Percentiles rank a stretch among this genome's conserved stretches.
phyloP scores from a whole-genome alignment of 257 asterid genomes.

The Solanum tarijense region DNA sequence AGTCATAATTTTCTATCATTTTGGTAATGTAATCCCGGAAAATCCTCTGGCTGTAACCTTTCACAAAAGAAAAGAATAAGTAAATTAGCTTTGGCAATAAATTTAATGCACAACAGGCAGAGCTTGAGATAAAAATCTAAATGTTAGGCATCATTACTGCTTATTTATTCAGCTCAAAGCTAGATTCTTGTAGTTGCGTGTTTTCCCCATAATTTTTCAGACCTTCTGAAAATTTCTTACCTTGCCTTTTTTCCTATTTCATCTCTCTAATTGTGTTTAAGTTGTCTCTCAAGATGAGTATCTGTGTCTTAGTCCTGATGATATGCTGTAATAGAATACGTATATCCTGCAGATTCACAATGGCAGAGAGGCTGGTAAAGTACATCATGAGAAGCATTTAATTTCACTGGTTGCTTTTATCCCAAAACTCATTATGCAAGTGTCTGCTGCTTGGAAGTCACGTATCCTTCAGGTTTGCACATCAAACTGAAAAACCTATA shows the following conservation, averaged over 20 bases:
- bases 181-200: neutral
- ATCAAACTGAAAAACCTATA: neutral
- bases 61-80: neutral
- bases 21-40: neutral
- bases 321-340: neutral
- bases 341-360: conserved; percentile 37
- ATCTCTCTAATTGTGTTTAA: neutral
- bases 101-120: neutral
- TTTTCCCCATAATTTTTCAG: neutral
- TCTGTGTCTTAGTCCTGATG: neutral
- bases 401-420: conserved; percentile 58
- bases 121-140: neutral
- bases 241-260: neutral
- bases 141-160: neutral
- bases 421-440: conserved; percentile 47
- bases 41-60: neutral
- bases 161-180: neutral
- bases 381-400: conserved; percentile 46
- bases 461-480: conserved; percentile 63
- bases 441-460: conserved; percentile 57
- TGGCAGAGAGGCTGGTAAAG: conserved; percentile 30
- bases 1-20: neutral
- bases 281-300: neutral
- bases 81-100: neutral
- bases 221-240: neutral